phyloP scores from a whole-genome alignment of 2,329 filamentous ascomycete genomes.

The Zymoseptoria brevis region DNA sequence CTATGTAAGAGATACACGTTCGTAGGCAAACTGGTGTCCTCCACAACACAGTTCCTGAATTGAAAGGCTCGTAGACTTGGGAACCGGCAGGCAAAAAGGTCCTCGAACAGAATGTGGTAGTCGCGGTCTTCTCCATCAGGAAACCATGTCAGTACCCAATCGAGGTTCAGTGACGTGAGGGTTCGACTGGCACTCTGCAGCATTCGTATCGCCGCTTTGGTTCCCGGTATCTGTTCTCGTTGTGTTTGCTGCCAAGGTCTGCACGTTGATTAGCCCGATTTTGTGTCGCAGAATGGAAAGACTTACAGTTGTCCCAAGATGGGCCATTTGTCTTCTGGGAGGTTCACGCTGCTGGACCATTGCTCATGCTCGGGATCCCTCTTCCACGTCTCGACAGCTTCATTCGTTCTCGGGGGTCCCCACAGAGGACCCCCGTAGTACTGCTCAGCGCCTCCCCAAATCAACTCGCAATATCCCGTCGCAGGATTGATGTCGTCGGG shows the following conservation, averaged over 20 bases:
- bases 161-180: slow-evolving; percentile 29
- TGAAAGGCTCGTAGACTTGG: slow-evolving; percentile 40
- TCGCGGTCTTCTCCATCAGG: neutral
- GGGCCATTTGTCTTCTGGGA: neutral
- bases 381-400: neutral
- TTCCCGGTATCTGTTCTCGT: slow-evolving; percentile 17
- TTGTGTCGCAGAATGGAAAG: neutral
- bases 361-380: neutral
- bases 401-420: neutral
- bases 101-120: neutral
- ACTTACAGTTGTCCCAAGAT: neutral
- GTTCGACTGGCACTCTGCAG: slow-evolving; percentile 17
- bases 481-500: neutral
- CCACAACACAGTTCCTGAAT: slow-evolving; percentile 37
- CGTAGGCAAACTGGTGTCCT: slow-evolving; percentile 25
- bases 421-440: neutral
- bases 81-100: slow-evolving; percentile 33
- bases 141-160: slow-evolving; percentile 24
- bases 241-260: slow-evolving; percentile 11
- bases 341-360: neutral
- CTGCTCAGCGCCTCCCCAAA: too few relatives aligned
- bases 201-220: slow-evolving; percentile 13
- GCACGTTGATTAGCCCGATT: neutral
- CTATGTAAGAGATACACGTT: too few relatives aligned
- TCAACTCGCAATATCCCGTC: neutral